Conservation (phyloP, 208 protist species). For the Crithidia bombi region DNA sequence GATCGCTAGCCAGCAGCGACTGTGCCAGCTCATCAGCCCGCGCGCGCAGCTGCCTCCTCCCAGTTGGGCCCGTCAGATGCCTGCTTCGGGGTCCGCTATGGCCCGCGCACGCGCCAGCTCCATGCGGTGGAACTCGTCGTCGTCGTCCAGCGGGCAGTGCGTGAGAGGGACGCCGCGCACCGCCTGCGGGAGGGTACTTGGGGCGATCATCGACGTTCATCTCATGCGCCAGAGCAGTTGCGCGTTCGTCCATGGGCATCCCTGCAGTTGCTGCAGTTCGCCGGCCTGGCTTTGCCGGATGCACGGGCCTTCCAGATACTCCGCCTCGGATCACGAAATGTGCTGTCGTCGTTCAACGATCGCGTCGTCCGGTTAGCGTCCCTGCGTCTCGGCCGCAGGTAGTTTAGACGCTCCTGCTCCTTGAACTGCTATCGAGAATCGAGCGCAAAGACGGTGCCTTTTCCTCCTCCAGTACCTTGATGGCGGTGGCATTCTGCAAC, state of each 20-base stretch:
- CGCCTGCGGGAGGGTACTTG: conserved; percentile 21
- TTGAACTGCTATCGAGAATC: conserved; percentile 18
- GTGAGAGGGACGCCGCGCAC: conserved; percentile 46
- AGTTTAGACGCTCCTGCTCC: conserved; percentile 27
- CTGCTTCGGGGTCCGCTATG: conserved; percentile 30
- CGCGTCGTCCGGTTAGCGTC: conserved; percentile 36
- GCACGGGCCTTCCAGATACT: conserved; percentile 38
- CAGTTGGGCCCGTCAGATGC: conserved; percentile 28
- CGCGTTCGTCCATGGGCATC: conserved; percentile 39
- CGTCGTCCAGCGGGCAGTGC: conserved; percentile 54
- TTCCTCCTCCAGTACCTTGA: conserved; percentile 44
- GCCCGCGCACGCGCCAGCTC: conserved; percentile 55
- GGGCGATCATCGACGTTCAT: conserved; percentile 24
- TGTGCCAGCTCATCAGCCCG: conserved; percentile 48
- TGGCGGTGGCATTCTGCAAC: conserved; percentile 35
- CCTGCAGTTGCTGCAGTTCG: conserved; percentile 36
- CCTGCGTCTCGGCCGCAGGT: conserved; percentile 49
- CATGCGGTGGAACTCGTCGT: conserved; percentile 52
- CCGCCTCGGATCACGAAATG: conserved; percentile 48
- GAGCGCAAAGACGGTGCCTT: conserved; percentile 34
- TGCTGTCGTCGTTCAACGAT: conserved; percentile 45
- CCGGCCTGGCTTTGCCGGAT: conserved; percentile 22
- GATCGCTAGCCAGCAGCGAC: conserved; percentile 31
- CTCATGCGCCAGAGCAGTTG: conserved; percentile 29
- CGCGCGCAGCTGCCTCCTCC: conserved; percentile 47